A percentile compares a stretch with the other conserved stretches of the same genome.
Conservation (phyloP, 352 stramenopile species). For the Globisporangium splendens region DNA sequence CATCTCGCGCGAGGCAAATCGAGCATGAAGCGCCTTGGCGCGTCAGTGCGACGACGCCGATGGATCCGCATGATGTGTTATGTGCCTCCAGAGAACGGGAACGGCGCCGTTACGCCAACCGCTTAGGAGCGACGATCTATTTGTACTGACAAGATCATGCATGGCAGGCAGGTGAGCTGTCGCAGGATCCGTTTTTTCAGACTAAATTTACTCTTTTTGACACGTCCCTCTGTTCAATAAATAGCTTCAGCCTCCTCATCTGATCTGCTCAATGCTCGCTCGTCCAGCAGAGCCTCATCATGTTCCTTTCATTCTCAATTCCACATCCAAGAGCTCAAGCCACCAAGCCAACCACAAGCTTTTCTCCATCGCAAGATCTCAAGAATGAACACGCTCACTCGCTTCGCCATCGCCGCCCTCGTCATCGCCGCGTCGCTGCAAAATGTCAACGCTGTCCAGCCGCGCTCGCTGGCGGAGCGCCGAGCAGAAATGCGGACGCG, state of each 20-base stretch:
- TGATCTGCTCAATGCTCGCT: too few species aligned
- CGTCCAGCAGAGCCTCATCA: too few species aligned
- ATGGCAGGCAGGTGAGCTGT: background rate
- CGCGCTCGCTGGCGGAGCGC: constrained; percentile 20
- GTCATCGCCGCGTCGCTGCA: constrained; percentile 10
- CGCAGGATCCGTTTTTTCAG: background rate
- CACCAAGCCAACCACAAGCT: constrained; percentile 1
- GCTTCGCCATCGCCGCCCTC: constrained; percentile 14
- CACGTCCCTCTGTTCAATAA: too few species aligned
- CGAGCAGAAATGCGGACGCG: constrained; percentile 16
- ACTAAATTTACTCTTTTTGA: too few species aligned
- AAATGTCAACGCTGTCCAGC: constrained; percentile 4
- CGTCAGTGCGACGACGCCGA: constrained; percentile 67
- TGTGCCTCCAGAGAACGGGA: constrained; percentile 39
- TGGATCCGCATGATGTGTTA: constrained; percentile 88
- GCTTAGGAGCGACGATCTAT: background rate
- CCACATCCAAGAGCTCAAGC: constrained; percentile 3
- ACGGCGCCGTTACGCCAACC: background rate
- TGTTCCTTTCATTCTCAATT: constrained; percentile 5
- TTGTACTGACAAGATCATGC: too few species aligned
- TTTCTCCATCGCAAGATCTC: background rate
- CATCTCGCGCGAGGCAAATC: constrained; percentile 78
- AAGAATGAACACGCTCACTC: constrained; percentile 12
- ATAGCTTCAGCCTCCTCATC: too few species aligned
- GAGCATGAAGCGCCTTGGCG: constrained; percentile 69